Conservation (phyloP, 768 basidiomycete genomes). For the Boletus vermiculosoides region DNA sequence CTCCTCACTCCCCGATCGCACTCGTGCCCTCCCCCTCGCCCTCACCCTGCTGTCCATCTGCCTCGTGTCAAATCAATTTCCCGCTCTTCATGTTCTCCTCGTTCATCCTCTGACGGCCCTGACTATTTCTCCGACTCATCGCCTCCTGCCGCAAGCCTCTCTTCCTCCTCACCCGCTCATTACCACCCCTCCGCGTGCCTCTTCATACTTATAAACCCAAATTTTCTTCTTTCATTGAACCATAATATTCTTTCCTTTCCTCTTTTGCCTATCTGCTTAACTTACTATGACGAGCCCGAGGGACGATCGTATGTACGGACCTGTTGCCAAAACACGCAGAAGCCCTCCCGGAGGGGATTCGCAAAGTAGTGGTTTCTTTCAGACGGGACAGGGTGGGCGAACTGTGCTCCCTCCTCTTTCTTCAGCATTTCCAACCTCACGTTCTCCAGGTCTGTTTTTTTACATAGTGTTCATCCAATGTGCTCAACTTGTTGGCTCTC, state of each 20-base stretch:
- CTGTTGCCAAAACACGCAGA: slow-evolving; percentile 59
- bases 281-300: slow-evolving; percentile 67
- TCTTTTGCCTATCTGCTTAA: slow-evolving; percentile 58
- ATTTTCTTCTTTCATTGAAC: slow-evolving; percentile 49
- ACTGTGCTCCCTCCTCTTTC: slow-evolving; percentile 83
- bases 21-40: slow-evolving; percentile 34
- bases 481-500: slow-evolving; percentile 57
- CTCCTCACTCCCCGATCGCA: slow-evolving; percentile 19
- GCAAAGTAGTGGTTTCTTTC: slow-evolving; percentile 65
- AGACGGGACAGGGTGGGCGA: slow-evolving; percentile 86
- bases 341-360: slow-evolving; percentile 63
- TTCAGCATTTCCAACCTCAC: slow-evolving; percentile 84
- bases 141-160: slow-evolving; percentile 38
- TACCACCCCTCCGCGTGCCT: slow-evolving; percentile 45
- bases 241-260: slow-evolving; percentile 43
- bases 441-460: slow-evolving; percentile 83
- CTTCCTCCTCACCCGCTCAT: slow-evolving; percentile 37
- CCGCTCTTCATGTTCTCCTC: slow-evolving; percentile 49
- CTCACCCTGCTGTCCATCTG: slow-evolving; percentile 38
- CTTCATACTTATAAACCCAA: slow-evolving; percentile 52
- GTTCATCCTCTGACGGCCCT: slow-evolving; percentile 42
- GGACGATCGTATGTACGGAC: slow-evolving; percentile 70
- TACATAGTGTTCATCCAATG: slow-evolving; percentile 52
- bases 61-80: slow-evolving; percentile 48
- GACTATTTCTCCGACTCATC: slow-evolving; percentile 40